Evolutionary conservation across 129 eudicot species (phyloP), one percentile per base, ranked within the genome.

Genomic region (Flaveria ramosissima): DNA sequence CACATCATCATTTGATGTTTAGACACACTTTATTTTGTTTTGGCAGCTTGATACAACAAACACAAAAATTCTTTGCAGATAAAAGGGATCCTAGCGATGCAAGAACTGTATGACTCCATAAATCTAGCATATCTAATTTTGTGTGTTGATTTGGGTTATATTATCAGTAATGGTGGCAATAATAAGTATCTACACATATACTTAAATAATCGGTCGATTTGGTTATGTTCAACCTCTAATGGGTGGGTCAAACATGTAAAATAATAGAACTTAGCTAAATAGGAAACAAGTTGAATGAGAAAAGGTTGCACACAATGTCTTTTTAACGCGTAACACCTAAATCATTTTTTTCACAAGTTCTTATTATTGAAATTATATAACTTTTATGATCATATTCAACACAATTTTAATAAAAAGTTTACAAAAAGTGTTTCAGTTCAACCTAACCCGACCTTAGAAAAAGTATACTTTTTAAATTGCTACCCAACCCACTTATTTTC

Each of bases 11-110:
- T 70, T 20, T 69, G 75, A 80, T 77, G 64, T 72, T 77, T 61
- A 70, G 73, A 71, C 20, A 57, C 51, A 53, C 20, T 53, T 9
- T 68, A 39, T 82, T 74, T 47, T 63, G 67, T 83, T 81, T 86
- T 81, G 86, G 87, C 92, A 91, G 97, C 89, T 84, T 91, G 85
- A 81, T 91, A 73, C 93, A 88, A 77, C 97, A 91, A 83, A 81
- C 85, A 52, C 93, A 86, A 71, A 91, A 84, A 52, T 91, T 86
- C 83, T 85, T 91, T 83, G 82, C 74, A 70, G 97, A 88, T 77
- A 83, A 86, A 17, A 86, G 85, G 74, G 93, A 86, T 72, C 70
- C 88, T 41, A 71, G 76, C 64, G 92, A 86, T 71, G 84, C 93
- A 82, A 88, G 92, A 84, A 84, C 70, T 83, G 97, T 91, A 91